These are phyloP conservation scores for Ogataea salicorniae DNA, from an alignment of 805 yeast species.

Conservation along the genomic window DNA sequence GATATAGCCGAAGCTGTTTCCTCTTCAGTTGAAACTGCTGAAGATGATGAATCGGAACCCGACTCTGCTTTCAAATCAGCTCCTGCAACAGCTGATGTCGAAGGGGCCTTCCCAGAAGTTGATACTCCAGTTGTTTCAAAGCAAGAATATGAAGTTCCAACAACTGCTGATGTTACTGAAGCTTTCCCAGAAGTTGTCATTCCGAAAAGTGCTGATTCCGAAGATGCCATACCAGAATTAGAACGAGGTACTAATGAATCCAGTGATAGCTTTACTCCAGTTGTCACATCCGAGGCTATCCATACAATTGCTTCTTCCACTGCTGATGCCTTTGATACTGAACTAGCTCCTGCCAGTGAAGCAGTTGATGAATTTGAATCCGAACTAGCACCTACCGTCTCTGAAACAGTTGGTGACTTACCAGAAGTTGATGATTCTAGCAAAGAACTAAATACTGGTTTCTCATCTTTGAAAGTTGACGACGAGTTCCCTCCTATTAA, in stretches of 20 bases:
- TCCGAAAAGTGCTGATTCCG: background rate
- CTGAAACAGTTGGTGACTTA: background rate
- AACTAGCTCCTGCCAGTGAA: background rate
- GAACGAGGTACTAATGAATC: background rate
- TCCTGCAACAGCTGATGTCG: background rate
- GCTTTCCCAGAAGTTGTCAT: background rate
- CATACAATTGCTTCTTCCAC: no score
- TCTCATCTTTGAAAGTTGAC: conserved; percentile 15
- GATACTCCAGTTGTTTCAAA: background rate
- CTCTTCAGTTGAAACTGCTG: background rate
- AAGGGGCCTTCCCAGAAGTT: background rate
- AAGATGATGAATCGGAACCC: background rate
- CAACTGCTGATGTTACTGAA: background rate
- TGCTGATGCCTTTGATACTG: background rate
- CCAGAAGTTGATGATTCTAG: background rate
- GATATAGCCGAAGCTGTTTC: background rate
- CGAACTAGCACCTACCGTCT: background rate
- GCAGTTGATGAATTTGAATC: background rate
- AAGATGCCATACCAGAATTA: background rate
- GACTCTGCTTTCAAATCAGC: background rate
- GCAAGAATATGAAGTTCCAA: no score
- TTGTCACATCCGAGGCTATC: no score
- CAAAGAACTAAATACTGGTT: background rate
- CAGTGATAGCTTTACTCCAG: no score
- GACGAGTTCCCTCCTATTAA: conserved; percentile 61